A percentile compares a stretch with the other conserved stretches of the same genome.
phyloP scores from a whole-genome alignment of 2,329 filamentous ascomycete species.

The Neofusicoccum sp. region DNA sequence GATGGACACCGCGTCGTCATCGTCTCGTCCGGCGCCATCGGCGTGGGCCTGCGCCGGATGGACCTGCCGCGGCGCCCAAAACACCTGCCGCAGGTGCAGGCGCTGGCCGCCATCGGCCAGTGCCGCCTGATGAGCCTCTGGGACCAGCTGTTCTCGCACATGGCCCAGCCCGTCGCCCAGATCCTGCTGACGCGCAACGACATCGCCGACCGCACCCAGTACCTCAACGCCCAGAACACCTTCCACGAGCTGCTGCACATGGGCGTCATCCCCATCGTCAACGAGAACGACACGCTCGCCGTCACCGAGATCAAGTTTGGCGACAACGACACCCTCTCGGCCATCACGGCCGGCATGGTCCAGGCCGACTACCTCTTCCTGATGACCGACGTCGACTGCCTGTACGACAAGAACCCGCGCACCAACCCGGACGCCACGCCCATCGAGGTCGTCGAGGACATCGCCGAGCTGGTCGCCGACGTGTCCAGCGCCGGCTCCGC shows the following conservation, averaged over 20 bases:
- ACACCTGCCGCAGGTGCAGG: constrained; percentile 86
- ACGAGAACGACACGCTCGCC: constrained; percentile 95
- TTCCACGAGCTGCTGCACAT: constrained; percentile 86
- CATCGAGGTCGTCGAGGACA: constrained; percentile 91
- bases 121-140: constrained; percentile 92
- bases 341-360: constrained; percentile 95
- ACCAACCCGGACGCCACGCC: constrained; percentile 79
- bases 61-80: constrained; percentile 84
- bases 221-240: constrained; percentile 94
- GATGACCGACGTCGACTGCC: constrained; percentile 97
- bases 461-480: constrained; percentile 77
- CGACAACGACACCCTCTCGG: constrained; percentile 95
- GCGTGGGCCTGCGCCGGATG: constrained; percentile 88
- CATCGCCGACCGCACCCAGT: constrained; percentile 93
- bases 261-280: constrained; percentile 97
- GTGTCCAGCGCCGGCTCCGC: constrained; percentile 87
- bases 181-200: constrained; percentile 93
- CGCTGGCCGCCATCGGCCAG: constrained; percentile 92
- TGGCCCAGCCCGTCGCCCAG: constrained; percentile 88
- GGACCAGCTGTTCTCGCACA: constrained; percentile 86
- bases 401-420: constrained; percentile 94
- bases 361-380: constrained; percentile 95
- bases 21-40: constrained; percentile 95
- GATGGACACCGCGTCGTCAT: constrained; percentile 94
- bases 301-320: constrained; percentile 99